phyloP scores from a whole-genome alignment of 1,284 basidiomycete species.

The Malassezia slooffiae region DNA sequence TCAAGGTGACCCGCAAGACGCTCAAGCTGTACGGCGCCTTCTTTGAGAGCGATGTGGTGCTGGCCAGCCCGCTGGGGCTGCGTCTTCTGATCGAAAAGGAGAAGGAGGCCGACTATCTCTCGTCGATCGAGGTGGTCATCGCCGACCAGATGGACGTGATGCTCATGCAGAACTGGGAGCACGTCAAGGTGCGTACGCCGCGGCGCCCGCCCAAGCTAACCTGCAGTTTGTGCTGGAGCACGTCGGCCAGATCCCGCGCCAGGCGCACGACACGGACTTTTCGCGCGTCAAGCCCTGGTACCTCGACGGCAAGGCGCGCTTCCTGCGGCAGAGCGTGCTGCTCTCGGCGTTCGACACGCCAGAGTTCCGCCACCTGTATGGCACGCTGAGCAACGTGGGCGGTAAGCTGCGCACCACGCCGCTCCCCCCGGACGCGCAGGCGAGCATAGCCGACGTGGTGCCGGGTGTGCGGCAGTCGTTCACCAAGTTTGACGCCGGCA shows the following conservation, averaged over 20 bases:
- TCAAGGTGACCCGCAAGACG: slow-evolving; percentile 83
- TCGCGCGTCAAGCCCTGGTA: slow-evolving; percentile 96
- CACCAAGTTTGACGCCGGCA: slow-evolving; percentile 61
- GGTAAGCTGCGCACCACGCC: slow-evolving; percentile 56
- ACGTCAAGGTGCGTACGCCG: slow-evolving; percentile 61
- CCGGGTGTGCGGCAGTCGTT: slow-evolving; percentile 54
- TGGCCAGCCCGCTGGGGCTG: slow-evolving; percentile 85
- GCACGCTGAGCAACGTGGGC: slow-evolving; percentile 66
- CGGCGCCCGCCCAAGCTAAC: background rate
- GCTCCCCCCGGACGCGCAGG: slow-evolving; percentile 4
- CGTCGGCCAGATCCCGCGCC: slow-evolving; percentile 78
- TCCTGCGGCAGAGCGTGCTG: slow-evolving; percentile 77
- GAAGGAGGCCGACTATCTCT: slow-evolving; percentile 69
- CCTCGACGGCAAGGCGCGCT: slow-evolving; percentile 67
- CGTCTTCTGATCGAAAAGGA: slow-evolving; percentile 89
- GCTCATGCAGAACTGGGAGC: slow-evolving; percentile 99
- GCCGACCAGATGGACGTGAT: slow-evolving; percentile 86
- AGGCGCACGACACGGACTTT: slow-evolving; percentile 87
- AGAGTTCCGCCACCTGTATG: slow-evolving; percentile 71
- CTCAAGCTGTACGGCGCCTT: slow-evolving; percentile 78
- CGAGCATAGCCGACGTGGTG: slow-evolving; percentile 18
- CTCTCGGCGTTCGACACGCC: slow-evolving; percentile 82
- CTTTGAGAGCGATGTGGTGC: slow-evolving; percentile 78
- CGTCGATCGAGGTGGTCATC: slow-evolving; percentile 85
- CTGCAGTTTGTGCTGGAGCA: slow-evolving; percentile 73